Evolutionary conservation across 2,329 filamentous ascomycete species (phyloP), one percentile per base, ranked within the genome.

Genomic region (Alternaria gansuensis): DNA sequence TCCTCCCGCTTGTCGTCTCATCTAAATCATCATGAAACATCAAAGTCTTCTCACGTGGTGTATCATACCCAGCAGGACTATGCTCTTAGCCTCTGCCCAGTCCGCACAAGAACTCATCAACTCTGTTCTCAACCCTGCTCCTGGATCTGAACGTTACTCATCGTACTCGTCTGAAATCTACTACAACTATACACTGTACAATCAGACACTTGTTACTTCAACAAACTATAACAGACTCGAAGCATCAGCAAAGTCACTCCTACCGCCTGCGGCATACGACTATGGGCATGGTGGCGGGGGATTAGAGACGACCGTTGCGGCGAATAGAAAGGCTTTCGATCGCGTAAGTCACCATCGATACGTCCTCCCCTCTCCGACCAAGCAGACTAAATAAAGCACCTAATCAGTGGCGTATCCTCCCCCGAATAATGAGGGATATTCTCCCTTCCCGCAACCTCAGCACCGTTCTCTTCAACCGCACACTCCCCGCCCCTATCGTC

Each of bases 401-500:
- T 36, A 17, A 48, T 8, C 28, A 62, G 53, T 63, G 62, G 59
- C 48, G 43, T 6, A 60, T 65, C 26, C 10, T 59, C n/a, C 62
- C 62, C 7, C 60, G 59, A 21, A 50, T 63, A 40, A 64, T 64
- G 61, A 57, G 54, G 21, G 39, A 44, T 3, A 45, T 57, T 28
- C 51, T 24, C 26, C 26, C 26, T 8, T 28, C 26, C 26, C 63
- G 63, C 36, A 53, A 66, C 51, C 57, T 64, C 40, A 60, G 52
- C 29, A 60, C 55, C n/a, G 31, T n/a, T 8, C 45, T 64, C n/a
- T 79, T 80, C 37, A 82, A 82, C 1, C 74, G 77, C 33, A 75
- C 75, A 44, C 80, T 84, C 48, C 74, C 79, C 3, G 80, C 77
- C 14, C 88, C 87, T 0, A 64, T 90, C 1, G 71, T 90, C 2